Conservation (phyloP, 176 grass and related monocot genomes). For the Carex scoparia region DNA sequence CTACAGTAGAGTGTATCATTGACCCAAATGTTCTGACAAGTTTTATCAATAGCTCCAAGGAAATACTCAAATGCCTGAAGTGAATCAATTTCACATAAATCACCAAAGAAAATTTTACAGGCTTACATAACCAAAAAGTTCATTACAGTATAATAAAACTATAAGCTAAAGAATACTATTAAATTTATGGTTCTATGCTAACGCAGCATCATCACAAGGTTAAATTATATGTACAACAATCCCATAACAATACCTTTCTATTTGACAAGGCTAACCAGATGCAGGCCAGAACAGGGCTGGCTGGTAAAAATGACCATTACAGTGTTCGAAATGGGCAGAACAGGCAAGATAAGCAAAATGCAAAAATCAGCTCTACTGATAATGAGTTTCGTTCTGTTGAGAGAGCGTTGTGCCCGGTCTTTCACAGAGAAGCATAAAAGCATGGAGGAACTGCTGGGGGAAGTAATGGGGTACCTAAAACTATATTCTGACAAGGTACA, state of each 20-base stretch:
- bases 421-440: too few relatives aligned
- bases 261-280: too few relatives aligned
- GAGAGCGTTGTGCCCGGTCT: too few relatives aligned
- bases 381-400: too few relatives aligned
- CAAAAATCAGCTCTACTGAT: too few relatives aligned
- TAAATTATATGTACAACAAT: background rate
- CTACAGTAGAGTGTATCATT: constrained; percentile 75
- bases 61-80: constrained; percentile 59
- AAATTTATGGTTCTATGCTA: background rate
- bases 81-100: constrained; percentile 10
- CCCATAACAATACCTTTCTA: constrained; percentile 31
- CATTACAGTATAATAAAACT: background rate
- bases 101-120: background rate
- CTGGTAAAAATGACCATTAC: too few relatives aligned
- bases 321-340: too few relatives aligned
- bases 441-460: too few relatives aligned
- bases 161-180: background rate
- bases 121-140: background rate
- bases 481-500: too few relatives aligned
- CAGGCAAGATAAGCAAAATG: too few relatives aligned
- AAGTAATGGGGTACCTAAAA: too few relatives aligned
- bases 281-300: too few relatives aligned
- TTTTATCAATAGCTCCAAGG: constrained; percentile 75
- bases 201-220: background rate
- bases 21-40: constrained; percentile 80